Conservation (phyloP, 371 early-diverging fungal genomes). For the Chytridium lagenaria region DNA sequence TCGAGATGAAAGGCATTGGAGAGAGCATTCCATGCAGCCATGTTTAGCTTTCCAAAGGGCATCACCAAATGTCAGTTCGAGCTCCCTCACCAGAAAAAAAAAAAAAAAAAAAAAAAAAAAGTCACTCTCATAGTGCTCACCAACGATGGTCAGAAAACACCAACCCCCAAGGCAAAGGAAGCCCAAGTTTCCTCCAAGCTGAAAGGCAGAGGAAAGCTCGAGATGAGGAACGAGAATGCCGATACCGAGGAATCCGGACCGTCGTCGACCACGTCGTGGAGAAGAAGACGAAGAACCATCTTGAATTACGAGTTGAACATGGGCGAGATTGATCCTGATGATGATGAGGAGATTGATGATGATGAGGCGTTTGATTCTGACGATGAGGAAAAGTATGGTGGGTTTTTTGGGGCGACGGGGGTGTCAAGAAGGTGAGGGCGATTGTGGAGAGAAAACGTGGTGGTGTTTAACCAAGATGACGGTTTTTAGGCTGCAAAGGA, state of each 20-base stretch:
- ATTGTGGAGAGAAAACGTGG: no score
- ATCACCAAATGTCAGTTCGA: no score
- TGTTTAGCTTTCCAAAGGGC: no score
- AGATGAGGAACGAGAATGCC: no score
- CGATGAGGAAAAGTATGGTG: constrained; percentile 83
- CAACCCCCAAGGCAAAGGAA: no score
- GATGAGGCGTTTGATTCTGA: constrained; percentile 87
- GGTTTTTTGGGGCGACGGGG: constrained; percentile 51
- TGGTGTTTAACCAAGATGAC: constrained; percentile 18
- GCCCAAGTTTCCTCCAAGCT: no score
- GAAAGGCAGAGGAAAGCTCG: neutral
- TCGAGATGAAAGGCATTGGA: no score
- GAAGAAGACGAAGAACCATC: neutral
- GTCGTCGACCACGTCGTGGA: neutral
- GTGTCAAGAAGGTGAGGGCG: constrained; percentile 9
- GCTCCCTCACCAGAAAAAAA: no score
- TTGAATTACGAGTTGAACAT: constrained; percentile 69
- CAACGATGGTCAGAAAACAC: no score
- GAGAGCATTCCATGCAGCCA: no score
- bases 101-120: no score
- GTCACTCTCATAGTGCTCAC: no score
- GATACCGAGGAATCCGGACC: neutral
- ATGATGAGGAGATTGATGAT: constrained; percentile 93
- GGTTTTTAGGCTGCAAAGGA: neutral
- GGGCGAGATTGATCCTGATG: constrained; percentile 74